Base-by-base conservation (phyloP, 2,329 filamentous ascomycete genomes). In the Nemania diffusa region DNA sequence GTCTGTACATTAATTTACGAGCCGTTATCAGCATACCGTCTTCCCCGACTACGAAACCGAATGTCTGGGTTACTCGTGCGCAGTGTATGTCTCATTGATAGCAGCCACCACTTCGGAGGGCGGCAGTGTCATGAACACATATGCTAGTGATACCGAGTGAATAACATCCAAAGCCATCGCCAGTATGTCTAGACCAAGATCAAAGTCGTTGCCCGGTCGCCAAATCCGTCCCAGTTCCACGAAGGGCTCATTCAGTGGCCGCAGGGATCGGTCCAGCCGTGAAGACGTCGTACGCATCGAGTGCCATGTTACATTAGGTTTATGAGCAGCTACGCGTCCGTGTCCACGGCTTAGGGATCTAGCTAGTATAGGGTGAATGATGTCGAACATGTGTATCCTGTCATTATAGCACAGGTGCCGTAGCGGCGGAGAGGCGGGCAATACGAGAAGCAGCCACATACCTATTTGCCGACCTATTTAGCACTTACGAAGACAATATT, bases 381-480 rank as follows among this genome's bases (percentile, higher is more conserved):
- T 32, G 24, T 58, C 53, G 34, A 63, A 55, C 55, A 51, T 63
- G 56, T 67, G 60, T 55, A 44, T 37, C 50, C 20, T 56, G 8
- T 42, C 20, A 24, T 9, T 20, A 29, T 64, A 24, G 11, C 50
- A 67, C 65, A 26, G 7, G 34, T 57, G 40, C 26, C 24, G 15
- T 42, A 48, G 8, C 5, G 24, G 13, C 32, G 17, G 32, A 60
- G 24, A 15, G 46, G 32, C 8, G 17, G 11, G 42, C 8, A 1
- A 6, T 13, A 27, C 29, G 5, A 27, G 40, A 62, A 17, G 46
- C 46, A 46, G 6, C 20, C 6, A 20, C 34, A 9, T 2, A 52
- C 13, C 24, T 7, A 20, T 13, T 20, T 3, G 34, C 5, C 48
- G 1, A 52, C 15, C 24, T 51, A 46, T 24, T 26, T 4, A 48